Evolutionary conservation across 306 rosid genomes (phyloP), one percentile per base, ranked within the genome.

Genomic region (Gleditsia sinensis): DNA sequence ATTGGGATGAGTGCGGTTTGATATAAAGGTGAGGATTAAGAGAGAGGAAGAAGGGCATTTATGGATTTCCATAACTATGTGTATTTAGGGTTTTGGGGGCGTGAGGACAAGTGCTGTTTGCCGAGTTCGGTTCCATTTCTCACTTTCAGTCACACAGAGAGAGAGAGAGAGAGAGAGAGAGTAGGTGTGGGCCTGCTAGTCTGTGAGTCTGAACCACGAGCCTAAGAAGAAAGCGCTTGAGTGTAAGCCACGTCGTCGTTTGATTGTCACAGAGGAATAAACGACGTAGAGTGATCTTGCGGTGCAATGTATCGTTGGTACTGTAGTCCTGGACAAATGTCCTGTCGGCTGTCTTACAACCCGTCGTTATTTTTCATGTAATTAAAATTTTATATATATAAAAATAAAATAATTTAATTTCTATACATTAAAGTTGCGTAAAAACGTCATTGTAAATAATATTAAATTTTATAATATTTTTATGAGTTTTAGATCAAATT

Each of bases 11-110:
- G 75, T 28, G 32, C 42, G 66, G 60, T 17, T 24, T 40, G 73
- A 39, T 72, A 33, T 34, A 59, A 50, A 10, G 39, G 34, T 12
- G 28, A 21, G 14, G 42, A 32, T 0, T 16, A 17, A 19, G 62
- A 19, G 19, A 17, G 70, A 40, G 63, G 36, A 49, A 1, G 81
- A 76, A 39, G 88, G 94, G 88, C 68, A 87, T 77, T 79, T 76
- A 82, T 73, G 91, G 90, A 78, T 69, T 86, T 84, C 51, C 58
- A 34, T n/a, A 32, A 37, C 63, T 28, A n/a, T 12, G 21, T 21
- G 75, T 72, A 65, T 71, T 45, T 81, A 65, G 78, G 86, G 63
- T 57, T 71, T 69, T 60, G 63, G 5, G 69, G 64, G 56, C 32
- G 40, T 32, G 19, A n/a, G 58, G 75, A 78, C 82, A 56, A 67